These are phyloP conservation scores for Entrophospora sp. DNA, from an alignment of 192 early-diverging fungal species.

Conservation along the genomic window DNA sequence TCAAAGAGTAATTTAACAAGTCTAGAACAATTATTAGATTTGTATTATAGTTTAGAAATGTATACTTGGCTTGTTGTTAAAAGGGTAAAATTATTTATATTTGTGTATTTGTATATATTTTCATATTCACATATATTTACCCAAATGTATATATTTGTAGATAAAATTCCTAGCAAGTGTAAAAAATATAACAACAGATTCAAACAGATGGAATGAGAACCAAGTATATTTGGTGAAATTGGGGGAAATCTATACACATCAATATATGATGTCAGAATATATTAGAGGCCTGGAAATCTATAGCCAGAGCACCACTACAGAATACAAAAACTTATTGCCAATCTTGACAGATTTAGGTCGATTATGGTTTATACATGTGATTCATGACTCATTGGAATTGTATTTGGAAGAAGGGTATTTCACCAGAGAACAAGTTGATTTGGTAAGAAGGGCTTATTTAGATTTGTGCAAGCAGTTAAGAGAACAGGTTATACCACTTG, in stretches of 20 bases:
- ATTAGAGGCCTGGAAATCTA: conserved; percentile 23
- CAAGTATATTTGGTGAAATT: conserved; percentile 27
- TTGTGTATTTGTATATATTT: not conserved
- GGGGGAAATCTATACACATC: conserved; percentile 29
- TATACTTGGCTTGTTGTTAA: conserved; percentile 34
- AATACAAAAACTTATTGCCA: conserved; percentile 25
- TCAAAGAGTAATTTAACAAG: conserved; percentile 19
- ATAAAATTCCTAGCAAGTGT: conserved; percentile 11
- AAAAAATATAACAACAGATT: conserved; percentile 19
- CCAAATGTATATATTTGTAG: not conserved
- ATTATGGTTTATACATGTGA: conserved; percentile 35
- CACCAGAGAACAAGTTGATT: conserved; percentile 30
- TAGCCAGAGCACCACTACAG: conserved; percentile 9
- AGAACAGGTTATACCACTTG: conserved; percentile 39
- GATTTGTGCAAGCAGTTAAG: conserved; percentile 37
- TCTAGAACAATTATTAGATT: conserved; percentile 29
- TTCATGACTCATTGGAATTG: conserved; percentile 33
- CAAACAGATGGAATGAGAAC: conserved; percentile 28
- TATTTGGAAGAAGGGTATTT: conserved; percentile 45
- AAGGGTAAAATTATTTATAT: conserved; percentile 18
- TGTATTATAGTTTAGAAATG: conserved; percentile 29
- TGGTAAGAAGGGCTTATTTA: conserved; percentile 32
- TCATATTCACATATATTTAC: not conserved
- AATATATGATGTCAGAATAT: conserved; percentile 25
- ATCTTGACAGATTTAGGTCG: conserved; percentile 35